Conservation (phyloP, 768 basidiomycete species). For the Leccinum variicolor region DNA sequence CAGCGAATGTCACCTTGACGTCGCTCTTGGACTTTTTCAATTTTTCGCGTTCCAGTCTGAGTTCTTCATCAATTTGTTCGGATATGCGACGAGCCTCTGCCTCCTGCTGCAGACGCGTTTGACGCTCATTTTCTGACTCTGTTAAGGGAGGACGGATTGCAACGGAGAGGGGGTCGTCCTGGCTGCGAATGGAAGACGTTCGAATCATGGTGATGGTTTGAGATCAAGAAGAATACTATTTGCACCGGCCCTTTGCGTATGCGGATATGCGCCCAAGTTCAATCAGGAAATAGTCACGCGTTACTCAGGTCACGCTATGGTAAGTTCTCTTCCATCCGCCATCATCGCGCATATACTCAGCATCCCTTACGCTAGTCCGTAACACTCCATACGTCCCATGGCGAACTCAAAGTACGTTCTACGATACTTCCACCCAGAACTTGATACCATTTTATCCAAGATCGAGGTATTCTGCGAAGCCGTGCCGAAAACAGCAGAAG, state of each 20-base stretch:
- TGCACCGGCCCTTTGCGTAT: not conserved
- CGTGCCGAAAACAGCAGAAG: conserved; percentile 93
- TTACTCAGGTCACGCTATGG: conserved; percentile 30
- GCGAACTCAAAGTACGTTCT: conserved; percentile 81
- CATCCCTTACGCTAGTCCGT: conserved; percentile 61
- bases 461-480: conserved; percentile 98
- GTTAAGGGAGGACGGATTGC: conserved; percentile 61
- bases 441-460: conserved; percentile 37
- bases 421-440: not conserved
- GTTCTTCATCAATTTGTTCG: conserved; percentile 79
- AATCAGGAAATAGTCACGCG: conserved; percentile 25
- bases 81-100: conserved; percentile 73
- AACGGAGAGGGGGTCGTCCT: conserved; percentile 72
- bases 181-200: conserved; percentile 68
- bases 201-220: conserved; percentile 49
- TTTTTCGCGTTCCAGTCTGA: conserved; percentile 65
- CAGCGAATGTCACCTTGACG: conserved; percentile 53
- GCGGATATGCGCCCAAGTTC: not conserved
- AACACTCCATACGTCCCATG: conserved; percentile 90
- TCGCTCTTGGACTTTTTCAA: conserved; percentile 65
- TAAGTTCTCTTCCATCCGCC: conserved; percentile 21
- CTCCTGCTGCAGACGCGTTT: conserved; percentile 58
- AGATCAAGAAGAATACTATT: conserved; percentile 14
- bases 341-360: conserved; percentile 21
- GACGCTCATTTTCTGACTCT: conserved; percentile 67